Evolutionary conservation across 2,329 filamentous ascomycete genomes (phyloP).

Genomic region (Aaosphaeria arxii): DNA sequence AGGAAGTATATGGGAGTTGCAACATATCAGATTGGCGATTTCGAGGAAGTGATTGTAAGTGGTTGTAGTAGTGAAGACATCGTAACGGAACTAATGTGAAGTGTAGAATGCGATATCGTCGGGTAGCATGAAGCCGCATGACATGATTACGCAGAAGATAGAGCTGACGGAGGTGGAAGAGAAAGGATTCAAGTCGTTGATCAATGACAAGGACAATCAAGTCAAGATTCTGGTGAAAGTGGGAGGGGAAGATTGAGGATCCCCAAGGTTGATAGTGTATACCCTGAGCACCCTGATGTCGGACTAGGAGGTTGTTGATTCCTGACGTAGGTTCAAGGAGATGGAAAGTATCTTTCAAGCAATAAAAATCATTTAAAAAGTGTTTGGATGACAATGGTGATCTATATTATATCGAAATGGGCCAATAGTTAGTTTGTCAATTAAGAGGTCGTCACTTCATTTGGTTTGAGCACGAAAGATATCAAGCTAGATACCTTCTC

Average conservation of each 20-base stretch:
- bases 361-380: too few species aligned
- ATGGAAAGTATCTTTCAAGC: too few species aligned
- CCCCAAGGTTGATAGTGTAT: not conserved
- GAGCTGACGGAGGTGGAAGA: constrained; percentile 46
- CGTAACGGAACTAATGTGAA: constrained; percentile 35
- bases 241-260: constrained; percentile 16
- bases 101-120: constrained; percentile 47
- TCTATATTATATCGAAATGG: too few species aligned
- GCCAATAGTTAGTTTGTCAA: too few species aligned
- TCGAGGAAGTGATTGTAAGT: constrained; percentile 38
- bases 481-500: too few species aligned
- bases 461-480: too few species aligned
- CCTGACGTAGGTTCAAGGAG: too few species aligned
- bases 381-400: too few species aligned
- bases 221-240: constrained; percentile 48
- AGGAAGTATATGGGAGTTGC: constrained; percentile 52
- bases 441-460: too few species aligned
- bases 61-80: too few species aligned
- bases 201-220: constrained; percentile 49
- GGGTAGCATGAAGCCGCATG: constrained; percentile 42
- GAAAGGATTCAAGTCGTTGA: constrained; percentile 46
- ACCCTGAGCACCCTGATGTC: constrained; percentile 4
- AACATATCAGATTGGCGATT: constrained; percentile 52
- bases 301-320: not conserved
- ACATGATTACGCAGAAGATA: constrained; percentile 51